Evolutionary conservation across 306 rosid genomes (phyloP).

Genomic region (Dicorynia guianensis): DNA sequence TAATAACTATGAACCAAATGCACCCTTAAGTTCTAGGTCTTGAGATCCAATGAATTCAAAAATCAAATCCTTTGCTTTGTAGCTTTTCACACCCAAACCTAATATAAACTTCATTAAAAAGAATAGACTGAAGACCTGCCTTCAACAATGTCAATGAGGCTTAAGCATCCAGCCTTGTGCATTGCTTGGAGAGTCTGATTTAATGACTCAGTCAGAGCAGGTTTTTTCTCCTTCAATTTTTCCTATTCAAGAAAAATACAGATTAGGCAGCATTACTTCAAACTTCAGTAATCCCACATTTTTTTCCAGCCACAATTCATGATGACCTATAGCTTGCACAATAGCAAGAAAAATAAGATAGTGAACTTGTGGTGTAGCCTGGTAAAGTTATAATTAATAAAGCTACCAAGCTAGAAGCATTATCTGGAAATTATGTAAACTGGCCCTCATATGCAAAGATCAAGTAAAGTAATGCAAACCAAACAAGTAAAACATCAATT

Average conservation of each 20-base stretch:
- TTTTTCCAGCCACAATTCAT: not conserved
- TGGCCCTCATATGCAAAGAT: not conserved
- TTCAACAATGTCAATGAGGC: slow-evolving; percentile 83
- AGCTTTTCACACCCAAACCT: slow-evolving; percentile 26
- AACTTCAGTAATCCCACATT: slow-evolving; percentile 28
- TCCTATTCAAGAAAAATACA: slow-evolving; percentile 61
- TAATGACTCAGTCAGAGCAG: slow-evolving; percentile 73
- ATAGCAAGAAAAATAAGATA: not conserved
- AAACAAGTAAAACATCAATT: too few species aligned
- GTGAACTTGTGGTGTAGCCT: not conserved
- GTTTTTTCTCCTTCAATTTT: slow-evolving; percentile 98
- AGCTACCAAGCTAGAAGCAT: not conserved
- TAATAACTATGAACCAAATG: too few species aligned
- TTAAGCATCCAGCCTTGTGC: slow-evolving; percentile 90
- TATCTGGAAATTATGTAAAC: not conserved
- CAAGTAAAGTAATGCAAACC: not conserved
- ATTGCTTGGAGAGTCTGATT: slow-evolving; percentile 91
- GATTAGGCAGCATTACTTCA: slow-evolving; percentile 31
- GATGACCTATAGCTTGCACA: too few species aligned
- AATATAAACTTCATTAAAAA: slow-evolving; percentile 2
- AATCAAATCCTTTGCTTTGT: slow-evolving; percentile 18
- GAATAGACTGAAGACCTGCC: slow-evolving; percentile 57
- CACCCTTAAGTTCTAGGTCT: not conserved
- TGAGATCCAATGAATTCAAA: slow-evolving; percentile 17
- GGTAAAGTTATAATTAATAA: too few species aligned